Base-by-base conservation (phyloP, 306 rosid species). In the Betula pendula region DNA sequence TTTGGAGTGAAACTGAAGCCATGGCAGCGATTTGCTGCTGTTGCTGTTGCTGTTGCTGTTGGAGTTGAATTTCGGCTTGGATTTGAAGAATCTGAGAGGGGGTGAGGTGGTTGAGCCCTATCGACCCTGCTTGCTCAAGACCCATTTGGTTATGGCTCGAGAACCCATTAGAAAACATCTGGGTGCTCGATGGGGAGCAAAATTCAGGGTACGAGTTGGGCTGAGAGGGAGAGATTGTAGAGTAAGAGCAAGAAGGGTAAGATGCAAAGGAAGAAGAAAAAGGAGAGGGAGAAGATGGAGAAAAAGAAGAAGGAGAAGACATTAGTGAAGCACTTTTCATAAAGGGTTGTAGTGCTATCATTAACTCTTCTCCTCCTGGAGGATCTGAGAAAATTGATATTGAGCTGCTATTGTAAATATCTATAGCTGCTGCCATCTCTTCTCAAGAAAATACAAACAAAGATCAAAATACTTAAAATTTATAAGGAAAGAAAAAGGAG, bases 271-370 rank as follows among this genome's bases (percentile, higher is more conserved):
- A 65, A 19, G 74, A 45, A 9, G 48, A 53, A 29, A 81, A 55
- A 66, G 81, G 6, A 27, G 70, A 40, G n/a, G 70, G n/a, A 10
- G 48, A 2, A 10, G 49, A 38, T 17, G 53, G 68, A n/a, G 83
- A 67, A 35, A 74, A 71, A 42, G 78, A 66, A 51, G 79, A 13
- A 38, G 87, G n/a, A 68, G 74, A 73, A 47, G 76, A 62, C 14
- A 78, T 12, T 10, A 89, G 75, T 3, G 89, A 81, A 76, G 82
- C 89, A 84, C 84, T 86, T 66, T 88, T 89, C 81, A 90, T 80
- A 80, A 79, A 90, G 88, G 97, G 97, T 71, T 81, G 71, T 53
- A 90, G 96, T 77, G 96, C 93, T 80, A 74, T 92, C 90, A 89
- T 87, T 33, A 92, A 83, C 77, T 90, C 97, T 78, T 89, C 98